Evolutionary conservation across 441 rosid species (phyloP).

Genomic region (Adansonia grandidieri): DNA sequence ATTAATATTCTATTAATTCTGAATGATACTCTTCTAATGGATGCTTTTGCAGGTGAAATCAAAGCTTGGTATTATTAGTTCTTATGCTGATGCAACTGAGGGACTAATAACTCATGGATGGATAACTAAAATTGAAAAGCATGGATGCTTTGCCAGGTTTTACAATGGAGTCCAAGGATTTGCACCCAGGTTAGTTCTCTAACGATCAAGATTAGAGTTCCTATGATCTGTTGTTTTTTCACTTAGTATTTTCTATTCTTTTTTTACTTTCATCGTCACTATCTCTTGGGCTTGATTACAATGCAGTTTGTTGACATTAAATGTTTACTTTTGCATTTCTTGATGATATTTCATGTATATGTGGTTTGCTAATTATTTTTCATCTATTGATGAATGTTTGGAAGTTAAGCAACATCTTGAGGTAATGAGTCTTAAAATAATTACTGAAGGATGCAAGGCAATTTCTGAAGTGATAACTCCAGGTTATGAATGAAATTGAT

Average conservation of each 20-base stretch:
- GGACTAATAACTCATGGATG: slow-evolving; percentile 95
- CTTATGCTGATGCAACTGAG: slow-evolving; percentile 84
- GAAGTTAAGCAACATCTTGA: slow-evolving; percentile 13
- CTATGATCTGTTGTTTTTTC: not conserved
- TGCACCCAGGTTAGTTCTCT: slow-evolving; percentile 70
- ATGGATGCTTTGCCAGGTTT: slow-evolving; percentile 95
- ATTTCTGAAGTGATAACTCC: not conserved
- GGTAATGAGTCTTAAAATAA: not conserved
- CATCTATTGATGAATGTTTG: not conserved
- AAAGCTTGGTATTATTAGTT: slow-evolving; percentile 79
- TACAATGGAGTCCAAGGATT: slow-evolving; percentile 99
- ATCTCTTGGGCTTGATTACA: not conserved
- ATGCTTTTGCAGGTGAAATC: slow-evolving; percentile 83
- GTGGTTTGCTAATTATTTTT: slow-evolving; percentile 7
- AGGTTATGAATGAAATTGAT: slow-evolving; percentile 1
- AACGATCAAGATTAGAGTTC: slow-evolving; percentile 20
- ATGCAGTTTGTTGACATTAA: not conserved
- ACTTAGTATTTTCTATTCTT: not conserved
- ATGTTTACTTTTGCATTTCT: not conserved
- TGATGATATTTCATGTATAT: not conserved
- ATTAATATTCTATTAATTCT: slow-evolving; percentile 21
- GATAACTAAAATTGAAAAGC: slow-evolving; percentile 95
- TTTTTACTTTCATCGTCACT: not conserved
- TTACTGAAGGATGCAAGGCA: not conserved
- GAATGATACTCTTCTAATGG: slow-evolving; percentile 23